Percentiles rank a stretch among this genome's conserved stretches.
Conservation (phyloP, 1,139 yeast genomes). For the Debaryomyces subglobosus region DNA sequence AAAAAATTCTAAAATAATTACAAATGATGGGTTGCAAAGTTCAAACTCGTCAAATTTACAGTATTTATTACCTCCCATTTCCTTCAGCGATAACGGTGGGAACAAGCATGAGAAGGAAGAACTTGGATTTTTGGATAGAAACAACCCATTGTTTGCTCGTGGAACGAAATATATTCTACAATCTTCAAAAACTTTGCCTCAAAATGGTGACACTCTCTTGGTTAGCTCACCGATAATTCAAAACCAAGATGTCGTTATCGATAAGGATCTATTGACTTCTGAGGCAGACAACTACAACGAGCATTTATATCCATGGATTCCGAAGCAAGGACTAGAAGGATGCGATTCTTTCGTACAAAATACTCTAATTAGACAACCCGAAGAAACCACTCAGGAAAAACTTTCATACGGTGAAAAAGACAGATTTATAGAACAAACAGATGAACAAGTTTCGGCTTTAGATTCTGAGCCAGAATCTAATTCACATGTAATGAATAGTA, state of each 20-base stretch:
- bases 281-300: slow-evolving; percentile 7
- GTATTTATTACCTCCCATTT: slow-evolving; percentile 9
- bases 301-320: slow-evolving; percentile 9
- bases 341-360: neutral
- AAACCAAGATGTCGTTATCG: slow-evolving; percentile 8
- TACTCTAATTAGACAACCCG: neutral
- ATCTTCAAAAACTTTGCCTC: neutral
- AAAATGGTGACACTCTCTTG: neutral
- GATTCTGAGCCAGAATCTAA: neutral
- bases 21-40: slow-evolving; percentile 4
- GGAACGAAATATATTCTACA: neutral
- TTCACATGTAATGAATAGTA: neutral
- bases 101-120: neutral
- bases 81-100: neutral
- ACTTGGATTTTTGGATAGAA: neutral
- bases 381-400: neutral
- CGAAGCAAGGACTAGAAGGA: slow-evolving; percentile 4
- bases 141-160: neutral
- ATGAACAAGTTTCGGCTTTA: too few species aligned
- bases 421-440: neutral
- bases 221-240: slow-evolving; percentile 9
- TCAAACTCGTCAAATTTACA: slow-evolving; percentile 7
- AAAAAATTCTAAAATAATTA: slow-evolving; percentile 1
- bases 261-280: slow-evolving; percentile 10
- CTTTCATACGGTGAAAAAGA: neutral